Evolutionary conservation across 179 eudicot species (phyloP).

Genomic region (Beta lomatogona): DNA sequence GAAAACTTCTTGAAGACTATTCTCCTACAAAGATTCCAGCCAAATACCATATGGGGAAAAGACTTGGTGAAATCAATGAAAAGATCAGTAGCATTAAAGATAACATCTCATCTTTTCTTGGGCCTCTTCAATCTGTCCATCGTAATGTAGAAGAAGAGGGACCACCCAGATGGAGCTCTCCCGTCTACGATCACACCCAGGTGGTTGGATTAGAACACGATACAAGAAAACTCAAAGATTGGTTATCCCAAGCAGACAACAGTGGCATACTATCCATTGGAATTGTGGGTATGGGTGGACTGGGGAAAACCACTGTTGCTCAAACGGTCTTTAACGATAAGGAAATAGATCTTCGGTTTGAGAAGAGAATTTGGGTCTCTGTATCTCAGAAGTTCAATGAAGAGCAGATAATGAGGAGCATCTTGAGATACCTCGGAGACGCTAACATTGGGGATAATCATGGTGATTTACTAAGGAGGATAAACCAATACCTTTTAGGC

Average conservation of each 20-base stretch:
- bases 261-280: conserved; percentile 44
- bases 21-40: conserved; percentile 32
- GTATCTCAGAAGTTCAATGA: conserved; percentile 56
- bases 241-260: conserved; percentile 49
- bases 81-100: conserved; percentile 35
- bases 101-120: conserved; percentile 37
- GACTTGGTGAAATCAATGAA: conserved; percentile 41
- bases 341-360: conserved; percentile 42
- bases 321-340: conserved; percentile 52
- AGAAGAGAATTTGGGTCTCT: conserved; percentile 64
- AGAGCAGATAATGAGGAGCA: conserved; percentile 52
- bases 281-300: conserved; percentile 63
- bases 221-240: conserved; percentile 48
- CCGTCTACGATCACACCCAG: conserved; percentile 55
- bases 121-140: conserved; percentile 23
- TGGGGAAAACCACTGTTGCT: conserved; percentile 62
- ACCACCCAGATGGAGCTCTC: conserved; percentile 54
- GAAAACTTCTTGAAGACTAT: conserved; percentile 21
- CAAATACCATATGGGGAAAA: conserved; percentile 33
- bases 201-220: conserved; percentile 60
- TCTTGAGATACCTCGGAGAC: conserved; percentile 58
- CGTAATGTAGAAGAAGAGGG: conserved; percentile 35
- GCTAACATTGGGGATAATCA: conserved; percentile 45
- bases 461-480: conserved; percentile 47
- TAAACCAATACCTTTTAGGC: conserved; percentile 51